phyloP scores from a whole-genome alignment of 768 basidiomycete species.

The Solioccasus polychromus region DNA sequence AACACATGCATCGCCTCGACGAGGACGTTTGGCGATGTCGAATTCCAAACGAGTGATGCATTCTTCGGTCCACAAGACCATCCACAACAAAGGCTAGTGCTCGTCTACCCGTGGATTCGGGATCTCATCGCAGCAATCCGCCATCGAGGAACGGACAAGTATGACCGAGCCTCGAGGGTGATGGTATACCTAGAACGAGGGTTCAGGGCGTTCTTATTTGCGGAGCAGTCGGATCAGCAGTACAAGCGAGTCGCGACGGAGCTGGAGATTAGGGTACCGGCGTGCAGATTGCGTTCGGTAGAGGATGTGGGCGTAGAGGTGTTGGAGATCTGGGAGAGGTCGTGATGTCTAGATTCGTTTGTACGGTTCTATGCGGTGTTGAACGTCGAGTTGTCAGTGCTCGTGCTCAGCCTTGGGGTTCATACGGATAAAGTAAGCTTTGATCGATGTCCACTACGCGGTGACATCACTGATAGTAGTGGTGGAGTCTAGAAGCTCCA shows the following conservation, averaged over 20 bases:
- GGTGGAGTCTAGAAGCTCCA: no score
- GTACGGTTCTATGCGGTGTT: no score
- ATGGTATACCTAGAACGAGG: not conserved
- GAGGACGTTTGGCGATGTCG: not conserved
- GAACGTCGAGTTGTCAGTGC: no score
- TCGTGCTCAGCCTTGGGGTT: no score
- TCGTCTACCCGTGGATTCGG: constrained; percentile 12
- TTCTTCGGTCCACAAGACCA: not conserved
- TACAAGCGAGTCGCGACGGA: constrained; percentile 19
- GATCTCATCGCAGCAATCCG: not conserved
- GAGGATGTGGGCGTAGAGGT: not conserved
- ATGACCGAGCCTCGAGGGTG: not conserved
- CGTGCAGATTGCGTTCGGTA: not conserved
- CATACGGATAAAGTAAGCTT: no score
- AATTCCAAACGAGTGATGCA: not conserved
- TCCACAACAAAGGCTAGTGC: not conserved
- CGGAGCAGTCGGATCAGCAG: not conserved
- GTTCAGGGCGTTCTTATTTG: constrained; percentile 5
- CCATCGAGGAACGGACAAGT: not conserved
- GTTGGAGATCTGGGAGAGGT: no score
- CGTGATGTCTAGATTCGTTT: no score
- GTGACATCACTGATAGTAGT: no score
- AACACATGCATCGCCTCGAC: not conserved
- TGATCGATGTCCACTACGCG: no score
- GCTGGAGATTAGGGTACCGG: not conserved